A percentile compares a stretch with the other conserved stretches of the same genome.
phyloP scores from a whole-genome alignment of 2,329 filamentous ascomycete genomes.

The Endoconidiophora polonica region DNA sequence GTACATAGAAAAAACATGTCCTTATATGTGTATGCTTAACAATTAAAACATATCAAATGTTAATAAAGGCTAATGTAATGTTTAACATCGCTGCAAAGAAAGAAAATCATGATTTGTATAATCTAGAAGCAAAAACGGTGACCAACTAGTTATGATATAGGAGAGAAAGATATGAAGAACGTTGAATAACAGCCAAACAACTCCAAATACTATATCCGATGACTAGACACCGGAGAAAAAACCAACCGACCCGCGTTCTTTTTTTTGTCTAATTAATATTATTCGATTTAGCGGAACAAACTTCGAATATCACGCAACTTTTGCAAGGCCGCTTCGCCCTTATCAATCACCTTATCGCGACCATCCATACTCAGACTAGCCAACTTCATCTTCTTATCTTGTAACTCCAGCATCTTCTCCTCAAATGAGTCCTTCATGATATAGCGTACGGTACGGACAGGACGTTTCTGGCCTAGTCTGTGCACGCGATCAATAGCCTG shows the following conservation, averaged over 20 bases:
- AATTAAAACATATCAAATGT: too few relatives aligned
- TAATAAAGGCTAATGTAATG: too few relatives aligned
- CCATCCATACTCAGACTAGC: slow-evolving; percentile 74
- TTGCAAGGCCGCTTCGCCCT: slow-evolving; percentile 40
- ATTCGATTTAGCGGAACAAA: slow-evolving; percentile 32
- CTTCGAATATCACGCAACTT: slow-evolving; percentile 41
- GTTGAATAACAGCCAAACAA: background rate
- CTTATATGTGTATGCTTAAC: too few relatives aligned
- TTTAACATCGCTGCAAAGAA: too few relatives aligned
- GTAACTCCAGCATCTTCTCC: slow-evolving; percentile 78
- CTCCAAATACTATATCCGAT: slow-evolving; percentile 13
- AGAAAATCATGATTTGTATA: too few relatives aligned
- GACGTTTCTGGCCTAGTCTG: slow-evolving; percentile 74
- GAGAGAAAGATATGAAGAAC: slow-evolving; percentile 9
- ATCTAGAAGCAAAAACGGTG: too few relatives aligned
- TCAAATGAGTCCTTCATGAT: slow-evolving; percentile 87
- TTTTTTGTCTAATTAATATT: background rate
- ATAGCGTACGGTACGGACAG: slow-evolving; percentile 72
- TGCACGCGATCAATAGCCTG: slow-evolving; percentile 92
- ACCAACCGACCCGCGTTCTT: slow-evolving; percentile 17
- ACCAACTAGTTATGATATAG: background rate
- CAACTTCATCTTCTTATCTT: slow-evolving; percentile 82
- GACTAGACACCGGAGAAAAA: slow-evolving; percentile 18
- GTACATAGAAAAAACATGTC: too few relatives aligned
- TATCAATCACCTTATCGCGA: slow-evolving; percentile 35